Evolutionary conservation across 164 flowering plant genomes (phyloP), one percentile per base, ranked within the genome.

Genomic region (Vitis amurensis): DNA sequence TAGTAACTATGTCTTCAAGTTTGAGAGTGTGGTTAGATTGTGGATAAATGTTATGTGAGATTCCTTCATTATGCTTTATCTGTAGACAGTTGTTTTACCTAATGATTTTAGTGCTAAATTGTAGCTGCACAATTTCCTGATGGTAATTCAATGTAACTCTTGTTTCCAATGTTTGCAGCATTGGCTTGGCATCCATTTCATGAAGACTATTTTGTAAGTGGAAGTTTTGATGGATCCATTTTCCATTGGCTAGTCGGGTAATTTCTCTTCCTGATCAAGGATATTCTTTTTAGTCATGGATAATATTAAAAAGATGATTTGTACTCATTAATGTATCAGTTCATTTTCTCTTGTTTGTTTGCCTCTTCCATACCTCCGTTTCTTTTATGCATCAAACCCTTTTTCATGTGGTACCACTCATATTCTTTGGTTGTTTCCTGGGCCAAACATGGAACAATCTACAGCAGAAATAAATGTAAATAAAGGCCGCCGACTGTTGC

Each of bases 101-200:
- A 50, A 8, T 64, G 53, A 10, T 19, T 11, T 16, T 17, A 50
- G 9, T 19, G 31, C 30, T 63, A 11, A 2, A 63, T 49, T 50
- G 1, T 11, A 9, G 27, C 14, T 50, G 16, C 17, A 23, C 44
- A 37, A 37, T 37, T 37, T 37, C 44, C 44, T 37, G 44, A 37
- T 37, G 44, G 44, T 37, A 6, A 37, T 37, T 6, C 44, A 37
- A 37, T 37, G 44, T 37, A 37, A 1, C 5, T 63, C 47, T 14
- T 27, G 50, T 23, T 14, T 56, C 52, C 48, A 64, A 52, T 65
- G 65, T 65, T 79, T 27, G 63, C 71, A 96, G 99, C 98, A 70
- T 75, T 96, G 87, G 99, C 98, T 61, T 96, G 99, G 99, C 99
- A 96, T 79, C 99, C 99, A 15, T 93, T 96, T 74, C 97, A 96